Evolutionary conservation across 2,329 filamentous ascomycete species (phyloP), one percentile per base, ranked within the genome.

Genomic region (Trichoderma harzianum): DNA sequence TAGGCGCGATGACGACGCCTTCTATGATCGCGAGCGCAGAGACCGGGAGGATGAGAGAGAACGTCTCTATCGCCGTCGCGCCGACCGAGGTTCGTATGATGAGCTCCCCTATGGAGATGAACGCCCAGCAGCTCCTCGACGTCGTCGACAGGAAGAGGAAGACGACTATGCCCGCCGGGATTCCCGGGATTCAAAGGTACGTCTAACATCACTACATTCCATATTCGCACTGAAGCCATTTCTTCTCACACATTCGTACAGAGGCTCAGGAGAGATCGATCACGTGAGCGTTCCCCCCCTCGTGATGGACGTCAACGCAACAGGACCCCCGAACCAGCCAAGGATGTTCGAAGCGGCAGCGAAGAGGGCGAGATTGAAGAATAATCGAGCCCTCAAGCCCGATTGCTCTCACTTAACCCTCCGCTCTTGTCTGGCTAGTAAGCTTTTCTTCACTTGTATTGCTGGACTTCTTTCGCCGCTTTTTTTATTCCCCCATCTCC

Each of bases 361-460:
- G 96, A 99, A 83, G 96, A 99, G 82, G 96, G 96, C 67, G 96
- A 99, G 84, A 98, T 99, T 77, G 96, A 98, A 85, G 88, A 90
- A 76, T 89, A 84, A 78, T 69, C 30, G 67, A 72, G 39, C 1
- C 43, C n/a, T 12, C 30, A 1, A 60, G 30, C 30, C 26, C 28
- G 26, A 43, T 39, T 30, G 34, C 24, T 39, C 26, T 18, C 30
- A 18, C 36, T 39, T 2, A 8, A 21, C 21, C 12, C 51, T 7
- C 32, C 7, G n/a, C 30, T 30, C 28, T 47, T 65, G 18, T 60
- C 60, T 69, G 51, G 60, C 47, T 34, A 60, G 34, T 71, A 64
- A 62, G 21, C 43, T 36, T 36, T 51, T 28, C 26, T 18, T 69
- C 24, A 21, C 21, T 26, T 39, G 28, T 47, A 14, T 60, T 58